Conservation (phyloP, 2,329 filamentous ascomycete species). For the Claviceps quebecensis region DNA sequence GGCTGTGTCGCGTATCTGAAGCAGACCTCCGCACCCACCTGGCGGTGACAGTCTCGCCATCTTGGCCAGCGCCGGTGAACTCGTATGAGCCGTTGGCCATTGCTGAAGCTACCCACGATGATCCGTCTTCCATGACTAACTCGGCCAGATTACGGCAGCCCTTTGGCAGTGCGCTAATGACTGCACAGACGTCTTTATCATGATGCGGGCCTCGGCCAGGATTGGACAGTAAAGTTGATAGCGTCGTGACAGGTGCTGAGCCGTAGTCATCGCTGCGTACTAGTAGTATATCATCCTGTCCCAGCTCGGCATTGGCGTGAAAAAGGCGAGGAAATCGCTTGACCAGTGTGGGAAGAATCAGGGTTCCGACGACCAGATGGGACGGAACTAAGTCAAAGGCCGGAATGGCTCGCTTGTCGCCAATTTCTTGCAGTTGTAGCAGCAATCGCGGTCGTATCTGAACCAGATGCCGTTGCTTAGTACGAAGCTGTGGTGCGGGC, state of each 20-base stretch:
- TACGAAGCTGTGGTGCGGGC: slow-evolving; percentile 43
- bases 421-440: slow-evolving; percentile 57
- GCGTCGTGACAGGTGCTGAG: slow-evolving; percentile 9
- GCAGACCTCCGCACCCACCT: slow-evolving; percentile 49
- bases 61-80: slow-evolving; percentile 45
- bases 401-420: slow-evolving; percentile 47
- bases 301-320: slow-evolving; percentile 46
- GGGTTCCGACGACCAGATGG: slow-evolving; percentile 39
- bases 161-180: slow-evolving; percentile 47
- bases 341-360: slow-evolving; percentile 43
- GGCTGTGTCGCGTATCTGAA: slow-evolving; percentile 9
- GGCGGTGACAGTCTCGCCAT: slow-evolving; percentile 45
- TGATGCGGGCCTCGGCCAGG: slow-evolving; percentile 33
- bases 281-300: slow-evolving; percentile 56
- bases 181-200: slow-evolving; percentile 45
- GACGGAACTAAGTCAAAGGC: slow-evolving; percentile 62
- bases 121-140: slow-evolving; percentile 51
- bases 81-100: slow-evolving; percentile 48
- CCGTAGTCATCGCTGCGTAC: slow-evolving; percentile 57
- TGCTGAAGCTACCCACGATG: slow-evolving; percentile 40
- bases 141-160: slow-evolving; percentile 40
- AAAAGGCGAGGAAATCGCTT: slow-evolving; percentile 52
- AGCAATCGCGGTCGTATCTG: slow-evolving; percentile 54
- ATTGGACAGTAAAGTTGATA: slow-evolving; percentile 18
- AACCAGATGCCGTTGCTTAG: slow-evolving; percentile 51